Evolutionary conservation across 2,329 filamentous ascomycete species (phyloP), one percentile per base, ranked within the genome.

Genomic region (Hortaea werneckii): DNA sequence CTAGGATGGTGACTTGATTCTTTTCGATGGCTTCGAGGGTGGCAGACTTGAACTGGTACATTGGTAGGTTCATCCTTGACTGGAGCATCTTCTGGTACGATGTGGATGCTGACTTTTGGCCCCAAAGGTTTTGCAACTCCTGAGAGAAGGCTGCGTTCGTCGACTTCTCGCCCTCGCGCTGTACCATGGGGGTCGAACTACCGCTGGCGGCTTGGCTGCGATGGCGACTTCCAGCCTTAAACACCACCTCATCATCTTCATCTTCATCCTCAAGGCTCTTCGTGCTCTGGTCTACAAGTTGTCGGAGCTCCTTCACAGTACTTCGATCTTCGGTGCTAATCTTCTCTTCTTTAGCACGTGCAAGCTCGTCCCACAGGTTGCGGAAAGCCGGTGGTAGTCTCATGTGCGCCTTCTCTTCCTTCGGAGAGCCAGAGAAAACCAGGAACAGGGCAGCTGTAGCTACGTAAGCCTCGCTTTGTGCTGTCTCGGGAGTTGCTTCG

Each of bases 1-100:
- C 96, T 29, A 98, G 79, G 49, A 98, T 95, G 7, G 92, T 82
- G 7, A 94, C 84, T 58, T 92, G 89, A 53, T 94, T 78, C 20
- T 77, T 73, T 40, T 87, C 82, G 29, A 98, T 82, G 1, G 85
- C 78, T 27, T 79, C 73, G 9, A 96, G 69, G 6, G 95, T 87
- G 42, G 87, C 77, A 9, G 85, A 71, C 54, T 82, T 83, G 63
- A 92, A 95, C 9, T 78, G 75, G 78, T 85, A 95, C 72, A 98
- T 95, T 0, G 92, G 92, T 12, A 98, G 76, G 56, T 84, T 84
- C 72, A 80, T 82, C 46, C 92, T 81, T 29, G 76, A 80, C 62
- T 76, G 67, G 44, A 90, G 74, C 92, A 98, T 96, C 6, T 72
- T 71, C 55, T 87, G 82, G 58, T 85, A 96, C 42, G 76, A 61